Evolutionary conservation across 2,329 filamentous ascomycete species (phyloP).

Genomic region (Orbilia ellipsospora): DNA sequence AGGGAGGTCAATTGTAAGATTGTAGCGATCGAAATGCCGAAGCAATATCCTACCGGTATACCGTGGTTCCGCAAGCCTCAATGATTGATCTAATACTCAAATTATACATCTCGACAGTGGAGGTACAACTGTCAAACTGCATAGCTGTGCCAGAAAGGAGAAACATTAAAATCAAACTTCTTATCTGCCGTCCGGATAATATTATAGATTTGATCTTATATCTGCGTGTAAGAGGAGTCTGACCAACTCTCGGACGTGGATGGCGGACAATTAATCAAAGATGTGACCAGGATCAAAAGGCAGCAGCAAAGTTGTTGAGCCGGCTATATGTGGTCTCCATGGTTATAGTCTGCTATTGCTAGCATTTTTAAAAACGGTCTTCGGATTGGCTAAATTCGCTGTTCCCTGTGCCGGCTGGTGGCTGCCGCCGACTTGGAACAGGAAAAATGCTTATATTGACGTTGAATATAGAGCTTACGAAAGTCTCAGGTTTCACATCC

Average conservation of each 20-base stretch:
- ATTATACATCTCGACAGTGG: background rate
- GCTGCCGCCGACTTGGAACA: slow-evolving; percentile 41
- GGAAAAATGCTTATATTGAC: slow-evolving; percentile 55
- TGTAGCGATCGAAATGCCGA: background rate
- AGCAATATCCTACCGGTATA: too few species aligned
- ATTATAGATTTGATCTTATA: slow-evolving; percentile 7
- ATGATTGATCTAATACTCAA: background rate
- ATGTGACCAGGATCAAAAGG: slow-evolving; percentile 28
- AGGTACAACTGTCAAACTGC: too few species aligned
- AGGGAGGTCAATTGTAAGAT: too few species aligned
- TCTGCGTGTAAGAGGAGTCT: slow-evolving; percentile 13
- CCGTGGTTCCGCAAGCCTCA: too few species aligned
- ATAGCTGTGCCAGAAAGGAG: background rate
- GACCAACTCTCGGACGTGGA: slow-evolving; percentile 14
- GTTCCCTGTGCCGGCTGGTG: slow-evolving; percentile 40
- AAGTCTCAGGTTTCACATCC: background rate
- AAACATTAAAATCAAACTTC: slow-evolving; percentile 8
- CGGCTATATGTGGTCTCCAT: slow-evolving; percentile 20
- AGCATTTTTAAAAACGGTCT: slow-evolving; percentile 36
- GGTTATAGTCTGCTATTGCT: too few species aligned
- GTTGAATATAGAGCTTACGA: slow-evolving; percentile 14
- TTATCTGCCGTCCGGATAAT: slow-evolving; percentile 49
- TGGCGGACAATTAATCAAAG: slow-evolving; percentile 4
- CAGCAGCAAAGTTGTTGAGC: slow-evolving; percentile 16
- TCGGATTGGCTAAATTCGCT: slow-evolving; percentile 32